These are phyloP conservation scores for Cardamine resedifolia DNA, from an alignment of 345 rosid genomes.

Conservation along the genomic window DNA sequence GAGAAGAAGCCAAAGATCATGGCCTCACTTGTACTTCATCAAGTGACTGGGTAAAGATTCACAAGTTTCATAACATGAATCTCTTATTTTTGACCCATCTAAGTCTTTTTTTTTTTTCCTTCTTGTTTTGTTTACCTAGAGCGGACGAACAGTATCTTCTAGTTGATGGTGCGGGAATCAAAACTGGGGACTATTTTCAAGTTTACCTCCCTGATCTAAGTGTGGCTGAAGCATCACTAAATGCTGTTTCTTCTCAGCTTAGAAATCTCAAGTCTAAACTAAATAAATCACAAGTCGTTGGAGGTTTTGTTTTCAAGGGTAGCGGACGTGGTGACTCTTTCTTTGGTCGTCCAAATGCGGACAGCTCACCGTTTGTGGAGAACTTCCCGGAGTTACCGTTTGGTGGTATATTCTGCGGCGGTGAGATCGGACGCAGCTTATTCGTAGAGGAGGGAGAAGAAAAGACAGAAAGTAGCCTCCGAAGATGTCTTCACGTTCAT, in stretches of 20 bases:
- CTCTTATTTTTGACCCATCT: slow-evolving; percentile 13
- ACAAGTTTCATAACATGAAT: slow-evolving; percentile 14
- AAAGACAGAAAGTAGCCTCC: slow-evolving; percentile 29
- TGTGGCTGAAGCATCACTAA: slow-evolving; percentile 46
- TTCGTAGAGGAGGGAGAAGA: slow-evolving; percentile 7
- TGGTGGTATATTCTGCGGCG: slow-evolving; percentile 63
- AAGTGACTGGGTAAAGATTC: slow-evolving; percentile 52
- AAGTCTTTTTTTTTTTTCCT: background rate
- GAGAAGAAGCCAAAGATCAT: slow-evolving; percentile 55
- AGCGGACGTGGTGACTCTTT: slow-evolving; percentile 54
- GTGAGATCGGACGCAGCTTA: slow-evolving; percentile 64
- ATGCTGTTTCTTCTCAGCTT: slow-evolving; percentile 38
- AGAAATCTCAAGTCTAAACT: slow-evolving; percentile 44
- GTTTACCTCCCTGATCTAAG: slow-evolving; percentile 51
- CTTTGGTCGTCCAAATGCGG: slow-evolving; percentile 45
- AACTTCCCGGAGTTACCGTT: slow-evolving; percentile 63
- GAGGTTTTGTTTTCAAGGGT: slow-evolving; percentile 68
- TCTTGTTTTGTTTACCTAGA: slow-evolving; percentile 40
- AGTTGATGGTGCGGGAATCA: slow-evolving; percentile 58
- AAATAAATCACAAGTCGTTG: slow-evolving; percentile 49
- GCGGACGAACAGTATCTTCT: slow-evolving; percentile 60
- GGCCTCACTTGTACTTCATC: slow-evolving; percentile 59
- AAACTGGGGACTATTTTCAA: slow-evolving; percentile 66
- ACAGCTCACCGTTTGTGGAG: slow-evolving; percentile 61
- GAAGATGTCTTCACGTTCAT: slow-evolving; percentile 51